Base-by-base conservation (phyloP, 2,329 filamentous ascomycete species). In the Bipolaris bicolor region DNA sequence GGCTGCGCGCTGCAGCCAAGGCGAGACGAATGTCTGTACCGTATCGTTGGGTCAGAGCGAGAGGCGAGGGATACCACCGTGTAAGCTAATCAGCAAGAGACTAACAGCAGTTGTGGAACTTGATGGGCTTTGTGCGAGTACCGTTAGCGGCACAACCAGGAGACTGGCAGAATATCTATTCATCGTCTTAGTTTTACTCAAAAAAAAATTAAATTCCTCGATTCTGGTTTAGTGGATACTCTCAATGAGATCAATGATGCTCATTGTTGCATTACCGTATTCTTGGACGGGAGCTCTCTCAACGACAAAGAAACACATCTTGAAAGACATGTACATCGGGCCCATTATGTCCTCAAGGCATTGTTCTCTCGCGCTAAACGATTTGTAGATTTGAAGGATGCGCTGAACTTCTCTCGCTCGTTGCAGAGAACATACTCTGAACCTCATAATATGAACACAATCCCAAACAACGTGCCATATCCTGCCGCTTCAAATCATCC, bases 11-110 rank as follows among this genome's bases (percentile, higher is more conserved):
- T 9, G 52, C 61, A 7, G 58, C 64, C 7, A 67, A 62, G 45
- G 61, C 66, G 11, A 73, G 68, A 55, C 65, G 66, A 10, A 56
- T 73, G 50, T 66, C 70, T 1, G 47, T 69, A 5, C 65, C 69
- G 3, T 53, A 60, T 39, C 58, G 58, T 26, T 65, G 62, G 61
- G 41, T 54, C 4, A 51, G 44, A 11, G 46, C 64, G 13, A 58
- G 49, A 46, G 57, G 52, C 41, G 56, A 57, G 10, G 44, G 31
- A 44, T 18, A 37, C 16, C 50, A 53, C 9, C 13, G 20, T 16
- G 44, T 34, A 5, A 29, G 33, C n/a, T 13, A 16, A 24, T 31
- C 1, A 10, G 5, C 2, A 29, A 31, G 3, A 6, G 22, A 20
- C 24, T 37, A 7, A 11, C 7, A 7, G 7, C 18, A 4, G n/a